Evolutionary conservation across 257 asterid species (phyloP).

Genomic region (Phtheirospermum japonicum): DNA sequence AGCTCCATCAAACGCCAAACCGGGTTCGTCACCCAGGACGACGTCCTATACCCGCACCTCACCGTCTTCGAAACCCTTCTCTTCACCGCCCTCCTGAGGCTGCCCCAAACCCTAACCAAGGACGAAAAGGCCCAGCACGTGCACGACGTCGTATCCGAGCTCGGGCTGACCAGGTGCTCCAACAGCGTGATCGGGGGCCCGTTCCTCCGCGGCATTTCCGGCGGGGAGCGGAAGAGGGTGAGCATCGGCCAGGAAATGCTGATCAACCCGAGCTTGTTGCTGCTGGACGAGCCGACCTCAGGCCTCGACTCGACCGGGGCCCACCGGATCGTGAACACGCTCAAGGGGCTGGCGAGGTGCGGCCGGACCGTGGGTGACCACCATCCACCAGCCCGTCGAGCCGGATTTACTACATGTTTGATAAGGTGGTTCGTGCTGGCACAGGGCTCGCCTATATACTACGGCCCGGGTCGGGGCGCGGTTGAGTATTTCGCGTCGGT

Average conservation of each 20-base stretch:
- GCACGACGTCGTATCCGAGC: conserved; percentile 54
- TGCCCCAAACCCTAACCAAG: conserved; percentile 48
- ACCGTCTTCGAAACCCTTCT: conserved; percentile 65
- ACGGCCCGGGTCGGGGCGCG: conserved; percentile 58
- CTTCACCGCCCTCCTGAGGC: conserved; percentile 66
- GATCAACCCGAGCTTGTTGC: conserved; percentile 58
- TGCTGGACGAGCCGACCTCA: conserved; percentile 76
- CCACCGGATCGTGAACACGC: conserved; percentile 45
- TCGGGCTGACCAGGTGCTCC: conserved; percentile 51
- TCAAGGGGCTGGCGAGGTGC: conserved; percentile 58
- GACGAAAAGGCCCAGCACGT: conserved; percentile 54
- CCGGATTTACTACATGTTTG: conserved; percentile 68
- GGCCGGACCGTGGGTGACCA: conserved; percentile 67
- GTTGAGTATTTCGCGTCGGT: conserved; percentile 68
- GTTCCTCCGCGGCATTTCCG: conserved; percentile 61
- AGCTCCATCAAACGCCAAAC: conserved; percentile 58
- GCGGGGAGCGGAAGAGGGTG: conserved; percentile 79
- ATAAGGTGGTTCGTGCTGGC: conserved; percentile 64
- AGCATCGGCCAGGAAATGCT: conserved; percentile 87
- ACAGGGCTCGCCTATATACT: conserved; percentile 66
- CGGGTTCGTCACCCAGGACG: conserved; percentile 73
- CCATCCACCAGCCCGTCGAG: conserved; percentile 84
- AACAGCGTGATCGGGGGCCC: conserved; percentile 65
- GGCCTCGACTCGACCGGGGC: conserved; percentile 79
- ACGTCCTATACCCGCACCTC: conserved; percentile 58